Percentiles rank a stretch among this genome's conserved stretches.
phyloP scores from a whole-genome alignment of 805 yeast species.

The Kodamaea hsintzibuensis region DNA sequence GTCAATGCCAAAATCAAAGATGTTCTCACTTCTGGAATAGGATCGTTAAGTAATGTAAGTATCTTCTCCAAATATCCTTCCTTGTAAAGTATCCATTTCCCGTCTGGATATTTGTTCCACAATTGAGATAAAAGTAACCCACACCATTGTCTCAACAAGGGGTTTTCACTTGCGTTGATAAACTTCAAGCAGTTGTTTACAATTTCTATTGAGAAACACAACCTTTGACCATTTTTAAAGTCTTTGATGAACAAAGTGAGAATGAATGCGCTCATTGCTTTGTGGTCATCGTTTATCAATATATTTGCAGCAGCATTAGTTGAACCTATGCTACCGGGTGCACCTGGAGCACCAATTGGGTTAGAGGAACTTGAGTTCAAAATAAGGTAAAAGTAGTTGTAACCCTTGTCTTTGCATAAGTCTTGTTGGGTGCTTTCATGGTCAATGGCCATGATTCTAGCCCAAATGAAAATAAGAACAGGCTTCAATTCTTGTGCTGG shows the following conservation, averaged over 20 bases:
- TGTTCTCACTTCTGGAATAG: slow-evolving; percentile 93
- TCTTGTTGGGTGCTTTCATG: slow-evolving; percentile 88
- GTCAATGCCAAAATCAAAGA: slow-evolving; percentile 76
- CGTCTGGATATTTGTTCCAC: slow-evolving; percentile 71
- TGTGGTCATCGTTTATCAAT: slow-evolving; percentile 72
- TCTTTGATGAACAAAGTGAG: slow-evolving; percentile 82
- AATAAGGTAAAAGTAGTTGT: slow-evolving; percentile 80
- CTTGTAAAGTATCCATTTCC: slow-evolving; percentile 67
- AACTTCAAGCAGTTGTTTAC: slow-evolving; percentile 65
- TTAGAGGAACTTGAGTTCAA: slow-evolving; percentile 47
- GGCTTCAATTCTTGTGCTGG: slow-evolving; percentile 97
- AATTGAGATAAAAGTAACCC: slow-evolving; percentile 74
- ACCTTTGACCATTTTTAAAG: slow-evolving; percentile 74
- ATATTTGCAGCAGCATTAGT: slow-evolving; percentile 24
- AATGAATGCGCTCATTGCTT: slow-evolving; percentile 94
- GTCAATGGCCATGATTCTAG: slow-evolving; percentile 95
- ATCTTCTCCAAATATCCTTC: slow-evolving; percentile 62
- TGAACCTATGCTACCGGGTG: slow-evolving; percentile 24
- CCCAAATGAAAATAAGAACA: slow-evolving; percentile 94
- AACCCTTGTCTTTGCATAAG: slow-evolving; percentile 86
- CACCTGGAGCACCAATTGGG: slow-evolving; percentile 33
- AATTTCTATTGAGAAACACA: slow-evolving; percentile 74
- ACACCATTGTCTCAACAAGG: slow-evolving; percentile 91
- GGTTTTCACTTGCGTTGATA: slow-evolving; percentile 73
- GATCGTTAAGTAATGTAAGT: slow-evolving; percentile 67